These are phyloP conservation scores for Sporothrix luriei DNA, from an alignment of 2,329 filamentous ascomycete genomes.

Conservation along the genomic window DNA sequence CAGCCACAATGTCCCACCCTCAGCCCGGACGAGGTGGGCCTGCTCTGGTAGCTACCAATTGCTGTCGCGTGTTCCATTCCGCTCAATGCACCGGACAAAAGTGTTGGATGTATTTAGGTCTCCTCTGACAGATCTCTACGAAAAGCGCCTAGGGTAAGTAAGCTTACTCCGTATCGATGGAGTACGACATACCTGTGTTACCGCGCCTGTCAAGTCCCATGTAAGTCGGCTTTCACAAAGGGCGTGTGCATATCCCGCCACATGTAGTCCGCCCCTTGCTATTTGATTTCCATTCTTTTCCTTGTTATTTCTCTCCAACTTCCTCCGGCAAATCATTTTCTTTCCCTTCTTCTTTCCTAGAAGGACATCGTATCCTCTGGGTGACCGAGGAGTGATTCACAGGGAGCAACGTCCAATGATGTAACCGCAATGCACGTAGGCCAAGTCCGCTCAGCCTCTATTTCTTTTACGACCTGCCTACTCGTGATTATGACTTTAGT, in stretches of 20 bases:
- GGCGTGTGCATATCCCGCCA: background rate
- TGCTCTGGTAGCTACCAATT: background rate
- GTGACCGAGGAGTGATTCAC: background rate
- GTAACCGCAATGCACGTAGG: background rate
- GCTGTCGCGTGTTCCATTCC: constrained; percentile 8
- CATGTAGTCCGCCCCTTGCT: background rate
- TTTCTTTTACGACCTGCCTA: background rate
- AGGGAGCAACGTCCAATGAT: background rate
- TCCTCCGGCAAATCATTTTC: background rate
- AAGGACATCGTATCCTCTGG: background rate
- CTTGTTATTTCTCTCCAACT: background rate
- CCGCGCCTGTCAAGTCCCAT: background rate
- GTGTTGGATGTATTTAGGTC: background rate
- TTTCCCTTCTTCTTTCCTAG: background rate
- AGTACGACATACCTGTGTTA: background rate
- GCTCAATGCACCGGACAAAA: background rate
- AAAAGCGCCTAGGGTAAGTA: background rate
- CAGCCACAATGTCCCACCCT: background rate
- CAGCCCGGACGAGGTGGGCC: background rate
- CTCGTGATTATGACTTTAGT: background rate
- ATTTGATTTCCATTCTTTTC: background rate
- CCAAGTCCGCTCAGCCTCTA: background rate
- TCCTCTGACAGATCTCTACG: background rate
- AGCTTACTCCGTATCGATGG: too few species aligned
- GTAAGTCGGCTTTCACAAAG: background rate